Evolutionary conservation across 768 basidiomycete species (phyloP).

Genomic region (Naganishia vaughanmartiniae): DNA sequence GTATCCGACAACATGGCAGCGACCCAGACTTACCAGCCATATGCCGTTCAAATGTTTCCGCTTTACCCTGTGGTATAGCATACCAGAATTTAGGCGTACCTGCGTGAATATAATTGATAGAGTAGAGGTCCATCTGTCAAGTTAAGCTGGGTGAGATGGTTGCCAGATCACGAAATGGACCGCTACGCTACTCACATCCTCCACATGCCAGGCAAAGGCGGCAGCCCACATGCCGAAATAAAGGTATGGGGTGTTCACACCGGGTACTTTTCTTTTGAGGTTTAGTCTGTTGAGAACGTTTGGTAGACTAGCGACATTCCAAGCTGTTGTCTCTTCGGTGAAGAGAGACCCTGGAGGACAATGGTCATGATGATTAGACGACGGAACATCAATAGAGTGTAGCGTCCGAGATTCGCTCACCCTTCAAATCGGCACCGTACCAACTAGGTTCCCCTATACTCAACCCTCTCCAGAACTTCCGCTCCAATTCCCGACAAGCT

Average conservation of each 20-base stretch:
- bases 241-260: constrained; percentile 94
- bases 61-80: constrained; percentile 82
- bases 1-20: neutral
- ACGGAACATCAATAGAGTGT: constrained; percentile 32
- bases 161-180: neutral
- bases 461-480: constrained; percentile 88
- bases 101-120: constrained; percentile 98
- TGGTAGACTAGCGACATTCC: constrained; percentile 92
- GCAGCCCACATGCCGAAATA: constrained; percentile 99
- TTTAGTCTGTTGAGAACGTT: constrained; percentile 77
- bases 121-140: constrained; percentile 82
- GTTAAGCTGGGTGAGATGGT: neutral
- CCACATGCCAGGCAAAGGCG: constrained; percentile 98
- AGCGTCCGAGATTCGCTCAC: constrained; percentile 51
- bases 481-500: constrained; percentile 80
- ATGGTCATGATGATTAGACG: constrained; percentile 46
- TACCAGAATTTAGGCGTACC: constrained; percentile 96
- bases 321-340: constrained; percentile 71
- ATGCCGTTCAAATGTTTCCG: constrained; percentile 75
- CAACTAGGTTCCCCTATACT: constrained; percentile 84
- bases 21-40: constrained; percentile 74
- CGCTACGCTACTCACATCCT: constrained; percentile 59
- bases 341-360: constrained; percentile 52
- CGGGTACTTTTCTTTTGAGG: constrained; percentile 71
- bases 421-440: constrained; percentile 96